Evolutionary conservation across 2,329 filamentous ascomycete species (phyloP).

Genomic region (Mycosphaerella arachidis): DNA sequence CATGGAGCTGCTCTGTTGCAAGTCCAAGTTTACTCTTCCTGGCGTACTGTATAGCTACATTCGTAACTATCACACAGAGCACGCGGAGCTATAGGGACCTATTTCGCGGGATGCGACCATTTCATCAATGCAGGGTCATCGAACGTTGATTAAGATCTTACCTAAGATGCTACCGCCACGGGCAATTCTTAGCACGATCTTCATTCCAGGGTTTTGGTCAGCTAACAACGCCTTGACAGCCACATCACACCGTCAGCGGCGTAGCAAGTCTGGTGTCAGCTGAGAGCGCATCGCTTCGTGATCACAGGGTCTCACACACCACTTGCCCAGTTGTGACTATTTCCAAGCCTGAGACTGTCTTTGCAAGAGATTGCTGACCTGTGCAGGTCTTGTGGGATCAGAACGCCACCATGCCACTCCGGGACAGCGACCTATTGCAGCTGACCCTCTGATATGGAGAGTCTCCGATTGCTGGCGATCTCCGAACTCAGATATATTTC

Average conservation of each 20-base stretch:
- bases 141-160: background rate
- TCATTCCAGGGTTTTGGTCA: background rate
- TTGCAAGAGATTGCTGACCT: background rate
- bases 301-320: slow-evolving; percentile 1
- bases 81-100: background rate
- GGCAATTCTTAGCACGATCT: background rate
- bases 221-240: background rate
- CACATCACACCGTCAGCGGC: background rate
- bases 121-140: background rate
- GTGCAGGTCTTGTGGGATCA: background rate
- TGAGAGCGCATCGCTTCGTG: background rate
- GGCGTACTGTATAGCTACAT: background rate
- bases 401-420: background rate
- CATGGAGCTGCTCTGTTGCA: background rate
- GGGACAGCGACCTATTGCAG: background rate
- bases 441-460: background rate
- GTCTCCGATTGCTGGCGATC: background rate
- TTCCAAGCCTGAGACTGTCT: background rate
- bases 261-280: background rate
- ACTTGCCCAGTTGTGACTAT: background rate
- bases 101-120: background rate
- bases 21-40: background rate
- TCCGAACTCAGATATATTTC: background rate
- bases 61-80: no score
- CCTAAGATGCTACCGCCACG: background rate